phyloP scores from a whole-genome alignment of 2,329 filamentous ascomycete genomes.

The Trichoderma gracile region DNA sequence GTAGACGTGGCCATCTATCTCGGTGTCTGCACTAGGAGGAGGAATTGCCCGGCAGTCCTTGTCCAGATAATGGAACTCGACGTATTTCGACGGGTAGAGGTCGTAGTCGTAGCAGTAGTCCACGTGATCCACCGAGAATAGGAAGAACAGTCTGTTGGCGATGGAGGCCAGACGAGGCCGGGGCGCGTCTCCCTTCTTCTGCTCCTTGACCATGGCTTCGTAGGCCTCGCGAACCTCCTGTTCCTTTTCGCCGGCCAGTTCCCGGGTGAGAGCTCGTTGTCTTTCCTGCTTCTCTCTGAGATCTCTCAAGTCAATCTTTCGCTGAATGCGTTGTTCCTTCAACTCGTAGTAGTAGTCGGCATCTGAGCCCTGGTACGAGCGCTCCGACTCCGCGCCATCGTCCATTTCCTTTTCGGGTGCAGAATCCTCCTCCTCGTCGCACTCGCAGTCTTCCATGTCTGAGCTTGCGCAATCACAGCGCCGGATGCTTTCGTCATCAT shows the following conservation, averaged over 20 bases:
- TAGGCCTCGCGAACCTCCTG: background rate
- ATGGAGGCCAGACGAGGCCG: background rate
- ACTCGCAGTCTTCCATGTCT: background rate
- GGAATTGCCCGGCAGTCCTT: too few species aligned
- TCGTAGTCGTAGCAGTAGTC: background rate
- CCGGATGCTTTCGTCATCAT: background rate
- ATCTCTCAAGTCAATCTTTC: background rate
- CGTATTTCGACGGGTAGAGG: background rate
- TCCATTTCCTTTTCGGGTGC: background rate
- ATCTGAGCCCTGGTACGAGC: background rate
- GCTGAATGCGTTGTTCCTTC: background rate
- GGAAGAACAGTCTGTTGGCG: background rate
- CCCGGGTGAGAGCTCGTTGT: accelerated
- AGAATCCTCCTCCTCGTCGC: background rate
- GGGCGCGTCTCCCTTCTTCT: background rate
- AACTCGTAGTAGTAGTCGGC: background rate
- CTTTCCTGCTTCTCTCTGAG: background rate
- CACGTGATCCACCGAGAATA: background rate
- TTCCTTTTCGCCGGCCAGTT: background rate
- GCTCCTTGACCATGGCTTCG: background rate
- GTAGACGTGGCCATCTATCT: background rate
- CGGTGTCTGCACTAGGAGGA: too few species aligned
- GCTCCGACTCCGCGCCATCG: background rate
- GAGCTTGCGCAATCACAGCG: background rate
- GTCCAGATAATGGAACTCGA: background rate